phyloP scores from a whole-genome alignment of 331 rosid species.

The Acacia concinna region DNA sequence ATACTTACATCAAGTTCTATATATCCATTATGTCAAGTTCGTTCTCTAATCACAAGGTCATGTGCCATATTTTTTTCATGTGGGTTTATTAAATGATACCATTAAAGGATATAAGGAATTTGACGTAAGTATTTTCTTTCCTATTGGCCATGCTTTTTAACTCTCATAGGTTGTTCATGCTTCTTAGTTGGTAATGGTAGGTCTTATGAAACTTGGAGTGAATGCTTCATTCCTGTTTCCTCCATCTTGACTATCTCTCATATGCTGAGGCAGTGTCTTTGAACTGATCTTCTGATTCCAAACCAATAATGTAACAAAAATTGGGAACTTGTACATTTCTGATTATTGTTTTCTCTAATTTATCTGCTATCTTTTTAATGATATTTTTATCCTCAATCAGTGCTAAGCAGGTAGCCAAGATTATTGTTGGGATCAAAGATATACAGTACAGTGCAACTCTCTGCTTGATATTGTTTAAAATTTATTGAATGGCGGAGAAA shows the following conservation, averaged over 20 bases:
- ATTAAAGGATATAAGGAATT: no score
- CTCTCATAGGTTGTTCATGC: not conserved
- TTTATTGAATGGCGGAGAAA: constrained; percentile 66
- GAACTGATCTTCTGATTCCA: not conserved
- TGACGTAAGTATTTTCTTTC: no score
- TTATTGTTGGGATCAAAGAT: constrained; percentile 1
- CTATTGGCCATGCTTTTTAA: not conserved
- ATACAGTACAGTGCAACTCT: not conserved
- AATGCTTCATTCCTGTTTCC: not conserved
- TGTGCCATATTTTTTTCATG: no score
- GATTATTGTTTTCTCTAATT: not conserved
- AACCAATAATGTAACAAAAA: not conserved
- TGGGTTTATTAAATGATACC: no score
- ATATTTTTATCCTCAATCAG: not conserved
- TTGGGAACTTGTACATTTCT: not conserved
- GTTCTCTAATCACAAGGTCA: no score
- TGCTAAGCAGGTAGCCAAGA: constrained; percentile 18
- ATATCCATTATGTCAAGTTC: no score
- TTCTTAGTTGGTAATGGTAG: not conserved
- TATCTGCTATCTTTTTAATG: not conserved
- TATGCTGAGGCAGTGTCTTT: not conserved
- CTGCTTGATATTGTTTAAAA: constrained; percentile 7
- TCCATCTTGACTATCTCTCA: no score
- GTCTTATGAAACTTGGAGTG: not conserved
- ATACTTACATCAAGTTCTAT: no score